phyloP scores from a whole-genome alignment of 305 asterid genomes.

The Solanum aculeatissimum region DNA sequence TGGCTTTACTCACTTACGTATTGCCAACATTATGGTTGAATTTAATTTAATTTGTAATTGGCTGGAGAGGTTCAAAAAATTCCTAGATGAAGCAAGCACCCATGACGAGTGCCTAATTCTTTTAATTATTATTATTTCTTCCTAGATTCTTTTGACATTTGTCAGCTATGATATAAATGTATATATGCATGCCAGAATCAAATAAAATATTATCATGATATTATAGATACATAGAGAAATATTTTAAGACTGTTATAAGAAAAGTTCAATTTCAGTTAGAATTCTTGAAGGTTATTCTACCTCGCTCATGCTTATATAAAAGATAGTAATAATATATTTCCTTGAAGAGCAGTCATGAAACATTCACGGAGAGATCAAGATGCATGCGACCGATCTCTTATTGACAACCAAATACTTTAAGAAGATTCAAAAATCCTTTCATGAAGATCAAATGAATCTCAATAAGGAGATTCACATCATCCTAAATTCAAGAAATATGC shows the following conservation, averaged over 20 bases:
- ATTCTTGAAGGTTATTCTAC: neutral
- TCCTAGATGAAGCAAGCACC: neutral
- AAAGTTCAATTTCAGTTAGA: neutral
- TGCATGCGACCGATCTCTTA: fast-evolving
- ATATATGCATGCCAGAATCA: neutral
- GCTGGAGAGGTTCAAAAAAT: neutral
- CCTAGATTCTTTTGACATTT: neutral
- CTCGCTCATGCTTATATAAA: neutral
- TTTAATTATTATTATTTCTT: neutral
- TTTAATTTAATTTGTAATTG: neutral
- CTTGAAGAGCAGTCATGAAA: neutral
- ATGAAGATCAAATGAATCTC: neutral
- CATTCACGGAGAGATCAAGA: neutral
- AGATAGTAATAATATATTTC: neutral
- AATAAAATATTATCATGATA: neutral
- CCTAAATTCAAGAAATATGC: neutral
- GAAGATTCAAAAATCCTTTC: neutral
- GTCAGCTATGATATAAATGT: neutral
- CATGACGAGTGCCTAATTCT: neutral
- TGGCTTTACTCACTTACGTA: neutral
- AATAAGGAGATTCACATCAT: neutral
- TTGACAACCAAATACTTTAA: neutral
- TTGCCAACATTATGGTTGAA: neutral
- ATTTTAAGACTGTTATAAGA: neutral
- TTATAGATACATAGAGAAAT: fast-evolving